Evolutionary conservation across 768 basidiomycete genomes (phyloP).

Genomic region (Tricholoma hemisulphureum): DNA sequence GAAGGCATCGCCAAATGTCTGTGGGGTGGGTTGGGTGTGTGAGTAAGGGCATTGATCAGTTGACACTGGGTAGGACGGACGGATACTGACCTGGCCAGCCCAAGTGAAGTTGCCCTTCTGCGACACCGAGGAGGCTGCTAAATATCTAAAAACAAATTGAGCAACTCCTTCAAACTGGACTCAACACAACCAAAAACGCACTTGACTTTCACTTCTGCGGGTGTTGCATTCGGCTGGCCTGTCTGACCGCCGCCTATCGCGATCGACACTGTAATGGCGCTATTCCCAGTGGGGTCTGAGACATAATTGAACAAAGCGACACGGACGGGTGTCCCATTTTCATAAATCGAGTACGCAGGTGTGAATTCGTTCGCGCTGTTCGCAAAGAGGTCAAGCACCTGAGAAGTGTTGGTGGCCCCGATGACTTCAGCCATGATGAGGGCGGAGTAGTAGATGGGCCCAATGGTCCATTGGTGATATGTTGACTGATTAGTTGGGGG

Average conservation of each 20-base stretch:
- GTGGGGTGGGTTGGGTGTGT: conserved; percentile 36
- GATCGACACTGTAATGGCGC: conserved; percentile 50
- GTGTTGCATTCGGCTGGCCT: conserved; percentile 36
- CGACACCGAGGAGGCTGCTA: conserved; percentile 45
- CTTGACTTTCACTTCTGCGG: conserved; percentile 54
- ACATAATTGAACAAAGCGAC: conserved; percentile 72
- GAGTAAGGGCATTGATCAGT: too few species aligned
- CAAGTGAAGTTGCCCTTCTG: conserved; percentile 60
- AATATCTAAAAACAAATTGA: conserved; percentile 44
- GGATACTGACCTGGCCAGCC: conserved; percentile 51
- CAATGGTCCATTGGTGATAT: conserved; percentile 72
- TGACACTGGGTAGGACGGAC: neutral
- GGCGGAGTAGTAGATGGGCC: conserved; percentile 73
- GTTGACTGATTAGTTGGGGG: conserved; percentile 46
- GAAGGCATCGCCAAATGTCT: conserved; percentile 61
- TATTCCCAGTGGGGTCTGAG: conserved; percentile 53
- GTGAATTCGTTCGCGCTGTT: conserved; percentile 47
- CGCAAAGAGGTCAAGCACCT: conserved; percentile 59
- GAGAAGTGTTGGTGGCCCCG: conserved; percentile 56
- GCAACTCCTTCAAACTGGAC: conserved; percentile 30
- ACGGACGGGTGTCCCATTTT: conserved; percentile 55
- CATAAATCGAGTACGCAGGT: conserved; percentile 73
- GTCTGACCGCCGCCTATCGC: conserved; percentile 41
- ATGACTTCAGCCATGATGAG: conserved; percentile 68
- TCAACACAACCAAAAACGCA: conserved; percentile 25